Base-by-base conservation (phyloP, 345 rosid species). In the Citrus mangshanensis region DNA sequence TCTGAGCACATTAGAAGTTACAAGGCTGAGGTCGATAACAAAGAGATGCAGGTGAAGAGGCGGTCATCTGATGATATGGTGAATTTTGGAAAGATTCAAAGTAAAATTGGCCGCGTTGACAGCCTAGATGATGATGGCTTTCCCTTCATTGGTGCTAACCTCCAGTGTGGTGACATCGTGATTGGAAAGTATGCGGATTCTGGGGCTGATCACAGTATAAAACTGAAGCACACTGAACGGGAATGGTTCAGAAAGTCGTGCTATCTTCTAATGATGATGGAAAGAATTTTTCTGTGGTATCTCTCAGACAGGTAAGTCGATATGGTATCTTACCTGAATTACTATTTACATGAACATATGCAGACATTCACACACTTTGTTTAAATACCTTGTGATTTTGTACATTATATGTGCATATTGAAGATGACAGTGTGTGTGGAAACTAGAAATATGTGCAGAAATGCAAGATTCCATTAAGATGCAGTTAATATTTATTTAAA, bases 261-360 rank as follows among this genome's bases (percentile, higher is more conserved):
- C 81, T 94, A 25, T 92, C 98, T 25, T 92, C 98, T 40, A 96
- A 92, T 83, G 99, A 94, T 59, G 99, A 96, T n/a, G 99, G 98
- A 54, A 96, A 91, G 78, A 94, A 91, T 75, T 96, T 82, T 85
- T 97, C 94, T 67, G 91, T 90, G 6, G 99, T 94, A 61, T 96
- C 95, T 68, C 84, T 94, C 70, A 86, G 97, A 83, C 99, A 92
- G 93, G 99, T 92, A 79, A 85, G 37, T 40, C 1, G 46, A 35
- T 37, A 25, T 18, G 24, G 46, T 60, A 18, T 32, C 8, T 56
- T 12, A 55, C 9, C 12, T 72, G 18, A n/a, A 72, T 71, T 24
- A 46, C 64, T 19, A 54, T 54, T 25, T 66, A 42, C 69, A 27
- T 54, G 5, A 25, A 61, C 22, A 1, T 25, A 9, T 76, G 63